Evolutionary conservation across 2,329 filamentous ascomycete genomes (phyloP), one percentile per base, ranked within the genome.

Genomic region (Colletotrichum musae): DNA sequence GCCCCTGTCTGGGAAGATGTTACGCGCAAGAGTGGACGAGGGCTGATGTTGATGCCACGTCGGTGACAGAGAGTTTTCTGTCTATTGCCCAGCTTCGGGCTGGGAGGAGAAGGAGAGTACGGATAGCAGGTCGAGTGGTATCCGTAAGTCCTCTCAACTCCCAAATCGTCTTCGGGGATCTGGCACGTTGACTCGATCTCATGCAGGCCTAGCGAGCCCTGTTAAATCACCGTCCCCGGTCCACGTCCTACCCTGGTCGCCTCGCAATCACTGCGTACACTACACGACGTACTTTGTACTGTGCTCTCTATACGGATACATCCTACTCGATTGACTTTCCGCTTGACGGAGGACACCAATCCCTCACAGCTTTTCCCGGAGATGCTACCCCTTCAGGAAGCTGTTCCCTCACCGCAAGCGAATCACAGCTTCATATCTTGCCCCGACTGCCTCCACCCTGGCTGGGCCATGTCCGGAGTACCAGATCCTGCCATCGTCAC

Each of bases 401-500:
- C 13, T 16, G 21, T 53, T 39, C 58, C 67, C 63, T 47, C 21
- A 2, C 7, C 16, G 45, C 6, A 47, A 57, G 39, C 63, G 24
- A 67, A 70, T 68, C 63, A 61, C 24, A 7, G 15, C 36, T 13
- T 36, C 4, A 18, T n/a, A 7, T 50, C 36, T 4, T 15, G 16
- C 24, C 26, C 39, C 26, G 32, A 41, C 54, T 60, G 51, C 28
- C 57, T 57, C 57, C 67, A 52, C 52, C 52, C 62, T 53, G 24
- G 32, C n/a, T 68, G 45, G 67, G 28, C 36, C 57, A 62, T 68
- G 51, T 24, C 2, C 21, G 21, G 21, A 24, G 21, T 61, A 58
- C 67, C 52, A 63, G 63, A 70, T 70, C 47, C 64, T 26, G 52
- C 52, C 45, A 58, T 68, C 51, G 47, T 36, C 56, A 66, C 68